phyloP scores from a whole-genome alignment of 2,329 filamentous ascomycete species.

The Aspergillus spinulosporus region DNA sequence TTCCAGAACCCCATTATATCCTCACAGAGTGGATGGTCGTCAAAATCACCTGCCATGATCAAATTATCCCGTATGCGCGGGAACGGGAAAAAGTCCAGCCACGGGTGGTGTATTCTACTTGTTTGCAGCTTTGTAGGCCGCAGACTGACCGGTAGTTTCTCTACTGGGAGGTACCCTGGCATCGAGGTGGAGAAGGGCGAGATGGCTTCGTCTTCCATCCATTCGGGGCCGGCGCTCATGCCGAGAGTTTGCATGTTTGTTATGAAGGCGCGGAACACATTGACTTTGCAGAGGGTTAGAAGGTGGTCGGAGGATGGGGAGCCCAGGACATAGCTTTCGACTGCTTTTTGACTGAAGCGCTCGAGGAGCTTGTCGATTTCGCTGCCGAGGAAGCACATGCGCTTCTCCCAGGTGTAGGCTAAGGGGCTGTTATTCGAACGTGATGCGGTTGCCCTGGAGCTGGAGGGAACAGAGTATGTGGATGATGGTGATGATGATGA shows the following conservation, averaged over 20 bases:
- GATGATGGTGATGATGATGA: neutral
- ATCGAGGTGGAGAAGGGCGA: constrained; percentile 23
- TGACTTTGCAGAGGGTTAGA: constrained; percentile 2
- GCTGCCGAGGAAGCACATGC: constrained; percentile 6
- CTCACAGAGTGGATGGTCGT: constrained; percentile 39
- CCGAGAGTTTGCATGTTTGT: constrained; percentile 3
- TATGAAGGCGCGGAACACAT: constrained; percentile 5
- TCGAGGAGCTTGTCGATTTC: constrained; percentile 2
- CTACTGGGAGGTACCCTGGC: neutral
- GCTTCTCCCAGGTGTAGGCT: neutral
- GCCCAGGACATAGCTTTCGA: neutral
- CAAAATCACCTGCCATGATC: constrained; percentile 21
- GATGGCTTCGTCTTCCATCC: constrained; percentile 26
- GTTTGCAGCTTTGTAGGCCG: constrained; percentile 42
- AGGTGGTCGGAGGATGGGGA: constrained; percentile 2
- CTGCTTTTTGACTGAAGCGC: neutral
- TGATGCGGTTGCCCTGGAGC: neutral
- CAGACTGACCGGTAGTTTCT: constrained; percentile 17
- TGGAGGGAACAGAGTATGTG: neutral
- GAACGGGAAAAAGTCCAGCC: constrained; percentile 31
- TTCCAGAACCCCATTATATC: constrained; percentile 43
- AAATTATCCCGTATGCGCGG: constrained; percentile 43
- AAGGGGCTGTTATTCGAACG: neutral
- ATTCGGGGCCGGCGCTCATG: neutral
- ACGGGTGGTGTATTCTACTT: constrained; percentile 41